phyloP scores from a whole-genome alignment of 768 basidiomycete genomes.

The Aureoboletus auriporus region DNA sequence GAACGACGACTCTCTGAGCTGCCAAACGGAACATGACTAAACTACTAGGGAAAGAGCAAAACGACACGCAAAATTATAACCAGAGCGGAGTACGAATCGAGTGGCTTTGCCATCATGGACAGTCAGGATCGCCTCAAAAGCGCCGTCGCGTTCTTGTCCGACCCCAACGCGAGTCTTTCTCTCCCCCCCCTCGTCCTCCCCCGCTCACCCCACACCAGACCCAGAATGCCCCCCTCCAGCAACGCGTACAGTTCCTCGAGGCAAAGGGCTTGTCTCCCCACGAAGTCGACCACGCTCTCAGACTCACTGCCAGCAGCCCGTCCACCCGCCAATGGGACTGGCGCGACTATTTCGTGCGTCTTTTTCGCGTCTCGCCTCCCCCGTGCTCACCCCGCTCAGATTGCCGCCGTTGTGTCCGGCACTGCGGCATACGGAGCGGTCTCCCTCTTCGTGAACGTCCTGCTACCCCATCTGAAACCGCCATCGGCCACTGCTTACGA shows the following conservation, averaged over 20 bases:
- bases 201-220: slow-evolving; percentile 42
- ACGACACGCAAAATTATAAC: not conserved
- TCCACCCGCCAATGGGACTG: slow-evolving; percentile 74
- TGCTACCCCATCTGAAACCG: slow-evolving; percentile 86
- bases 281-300: slow-evolving; percentile 86
- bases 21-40: slow-evolving; percentile 32
- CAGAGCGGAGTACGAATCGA: slow-evolving; percentile 27
- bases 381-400: slow-evolving; percentile 46
- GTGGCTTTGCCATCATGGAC: slow-evolving; percentile 33
- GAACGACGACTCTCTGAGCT: slow-evolving; percentile 13
- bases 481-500: slow-evolving; percentile 88
- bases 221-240: slow-evolving; percentile 71
- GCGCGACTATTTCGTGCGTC: slow-evolving; percentile 93
- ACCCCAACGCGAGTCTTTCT: slow-evolving; percentile 59
- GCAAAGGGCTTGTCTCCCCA: slow-evolving; percentile 80
- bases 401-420: slow-evolving; percentile 89
- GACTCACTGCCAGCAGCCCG: slow-evolving; percentile 44
- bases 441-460: slow-evolving; percentile 85
- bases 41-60: not conserved
- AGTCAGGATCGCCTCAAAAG: slow-evolving; percentile 73
- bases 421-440: slow-evolving; percentile 76
- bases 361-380: not conserved
- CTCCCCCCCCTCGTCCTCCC: not conserved
- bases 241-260: slow-evolving; percentile 91
- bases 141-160: slow-evolving; percentile 82